These are phyloP conservation scores for Colletotrichum falcatum DNA, from an alignment of 2,329 filamentous ascomycete genomes.

Conservation along the genomic window DNA sequence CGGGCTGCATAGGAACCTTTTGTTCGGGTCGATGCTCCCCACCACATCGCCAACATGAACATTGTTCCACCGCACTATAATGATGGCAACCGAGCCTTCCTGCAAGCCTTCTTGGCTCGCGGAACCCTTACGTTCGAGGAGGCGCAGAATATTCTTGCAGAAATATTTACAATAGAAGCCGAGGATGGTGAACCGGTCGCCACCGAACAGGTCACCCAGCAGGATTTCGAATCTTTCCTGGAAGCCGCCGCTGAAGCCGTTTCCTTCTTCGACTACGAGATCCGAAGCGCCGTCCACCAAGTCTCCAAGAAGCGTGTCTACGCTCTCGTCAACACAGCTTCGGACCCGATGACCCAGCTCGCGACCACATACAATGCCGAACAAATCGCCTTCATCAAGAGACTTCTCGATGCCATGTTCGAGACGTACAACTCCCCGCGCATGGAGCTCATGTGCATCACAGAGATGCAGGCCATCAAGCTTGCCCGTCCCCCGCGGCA, in stretches of 20 bases:
- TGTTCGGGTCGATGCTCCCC: background rate
- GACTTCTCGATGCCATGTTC: conserved; percentile 91
- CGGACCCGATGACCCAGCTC: conserved; percentile 86
- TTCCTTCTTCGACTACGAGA: conserved; percentile 87
- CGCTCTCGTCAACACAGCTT: conserved; percentile 88
- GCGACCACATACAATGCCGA: conserved; percentile 84
- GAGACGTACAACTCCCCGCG: conserved; percentile 83
- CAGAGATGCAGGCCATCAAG: conserved; percentile 81
- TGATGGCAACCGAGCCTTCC: conserved; percentile 85
- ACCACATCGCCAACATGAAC: conserved; percentile 27
- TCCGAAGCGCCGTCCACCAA: conserved; percentile 81
- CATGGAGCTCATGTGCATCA: conserved; percentile 87
- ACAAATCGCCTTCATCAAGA: conserved; percentile 90
- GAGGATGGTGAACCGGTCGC: conserved; percentile 54
- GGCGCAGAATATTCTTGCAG: conserved; percentile 79
- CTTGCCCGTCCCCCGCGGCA: conserved; percentile 66
- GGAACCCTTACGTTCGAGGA: conserved; percentile 82
- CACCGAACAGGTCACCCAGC: conserved; percentile 73
- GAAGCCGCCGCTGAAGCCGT: conserved; percentile 77
- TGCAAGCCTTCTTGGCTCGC: conserved; percentile 87
- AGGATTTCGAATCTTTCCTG: conserved; percentile 77
- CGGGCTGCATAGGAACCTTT: background rate
- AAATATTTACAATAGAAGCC: conserved; percentile 73
- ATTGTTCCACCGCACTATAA: conserved; percentile 54
- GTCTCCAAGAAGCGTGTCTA: conserved; percentile 74